Evolutionary conservation across 2,329 filamentous ascomycete genomes (phyloP), one percentile per base, ranked within the genome.

Genomic region (Beauveria sp.): DNA sequence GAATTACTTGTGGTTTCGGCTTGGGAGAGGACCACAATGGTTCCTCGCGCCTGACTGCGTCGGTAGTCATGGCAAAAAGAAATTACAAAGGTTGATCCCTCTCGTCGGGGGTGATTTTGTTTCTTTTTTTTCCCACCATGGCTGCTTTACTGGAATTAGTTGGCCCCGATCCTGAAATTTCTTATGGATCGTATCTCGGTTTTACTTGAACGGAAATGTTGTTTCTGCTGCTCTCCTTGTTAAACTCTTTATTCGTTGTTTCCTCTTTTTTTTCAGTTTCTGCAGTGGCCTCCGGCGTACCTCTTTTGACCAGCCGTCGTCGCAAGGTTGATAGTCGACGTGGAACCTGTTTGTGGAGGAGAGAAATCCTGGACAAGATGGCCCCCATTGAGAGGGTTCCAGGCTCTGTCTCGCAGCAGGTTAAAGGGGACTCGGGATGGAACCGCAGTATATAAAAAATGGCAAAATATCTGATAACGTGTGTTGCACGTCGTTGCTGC

Each of bases 61-160:
- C 10, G 7, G 48, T 30, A 22, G 34, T 22, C 59, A 52, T 46
- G 51, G 51, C 52, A 55, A 61, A 61, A 61, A 52, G 56, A 44
- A 55, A 58, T 20, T 28, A 30, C 52, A 24, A 30, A 26, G 41
- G 18, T n/a, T 44, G 34, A 5, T 37, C 44, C 12, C 26, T 12
- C 26, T 53, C 10, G 73, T 70, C 71, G 73, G 69, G 67, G 67
- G 69, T 71, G 70, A 72, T 72, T n/a, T 59, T 53, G 37, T 53
- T 43, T 53, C 56, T 47, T 61, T 61, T 37, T 55, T 56, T 55
- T 46, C 59, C 59, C 59, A 50, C 43, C 26, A 59, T 51, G 46
- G 59, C 53, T 56, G 59, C 48, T 51, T 61, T 61, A 61, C 59
- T 52, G 59, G 44, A 61, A 61, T 61, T 51, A 56, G 44, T 55